Evolutionary conservation across 306 rosid genomes (phyloP), one percentile per base, ranked within the genome.

Genomic region (Coriaria nepalensis): DNA sequence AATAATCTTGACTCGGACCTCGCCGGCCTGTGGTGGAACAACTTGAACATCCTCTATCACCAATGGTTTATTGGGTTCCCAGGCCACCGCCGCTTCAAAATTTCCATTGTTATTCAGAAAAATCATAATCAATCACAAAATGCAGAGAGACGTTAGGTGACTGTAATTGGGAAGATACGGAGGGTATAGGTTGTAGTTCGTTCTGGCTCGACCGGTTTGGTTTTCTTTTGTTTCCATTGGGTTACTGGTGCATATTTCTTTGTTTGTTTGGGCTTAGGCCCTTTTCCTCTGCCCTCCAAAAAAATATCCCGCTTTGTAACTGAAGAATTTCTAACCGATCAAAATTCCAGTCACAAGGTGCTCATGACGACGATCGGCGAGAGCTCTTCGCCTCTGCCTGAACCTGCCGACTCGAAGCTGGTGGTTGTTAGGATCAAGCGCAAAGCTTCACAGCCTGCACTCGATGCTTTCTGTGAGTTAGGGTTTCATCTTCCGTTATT

Each of bases 31-130:
- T 29, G 95, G 95, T 20, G 87, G 97, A 64, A 84, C 93, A 50
- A 90, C 97, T 63, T 90, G 73, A 45, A 90, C 90, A 47, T 90
- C 95, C 60, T 84, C 84, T 40, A 90, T 76, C 33, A 57, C 67
- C 72, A 90, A 59, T 15, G 97, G 87, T 58, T 84, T 90, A 45
- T 79, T 81, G 74, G 97, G 84, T 81, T 84, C 97, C 93, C 87
- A 88, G 73, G 93, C 93, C 93, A 88, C 95, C 78, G 90, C 93
- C 34, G 90, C 95, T 87, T 57, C n/a, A n/a, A n/a, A n/a, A n/a
- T n/a, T n/a, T n/a, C n/a, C n/a, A n/a, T n/a, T n/a, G n/a, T n/a
- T n/a, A n/a, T n/a, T n/a, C n/a, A n/a, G n/a, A n/a, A n/a, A n/a
- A n/a, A n/a, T n/a, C n/a, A n/a, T n/a, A n/a, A n/a, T n/a, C n/a